Conservation (phyloP, 2,329 filamentous ascomycete genomes). For the Neocucurbitaria cava region DNA sequence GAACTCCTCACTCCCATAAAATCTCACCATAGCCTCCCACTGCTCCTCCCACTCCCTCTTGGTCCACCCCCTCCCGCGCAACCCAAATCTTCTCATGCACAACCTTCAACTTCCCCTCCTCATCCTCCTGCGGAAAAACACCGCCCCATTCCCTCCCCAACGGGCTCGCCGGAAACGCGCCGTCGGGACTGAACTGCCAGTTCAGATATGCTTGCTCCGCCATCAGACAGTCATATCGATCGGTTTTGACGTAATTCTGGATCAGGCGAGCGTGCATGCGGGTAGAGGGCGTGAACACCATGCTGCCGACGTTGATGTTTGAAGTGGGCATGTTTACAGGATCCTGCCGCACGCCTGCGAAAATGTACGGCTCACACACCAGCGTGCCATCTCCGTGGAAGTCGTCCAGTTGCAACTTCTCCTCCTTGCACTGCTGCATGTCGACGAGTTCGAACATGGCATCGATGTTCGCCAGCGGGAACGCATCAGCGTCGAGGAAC, state of each 20-base stretch:
- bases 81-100: slow-evolving; percentile 48
- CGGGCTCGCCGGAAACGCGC: slow-evolving; percentile 34
- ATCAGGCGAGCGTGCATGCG: slow-evolving; percentile 40
- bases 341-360: slow-evolving; percentile 35
- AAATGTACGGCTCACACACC: slow-evolving; percentile 40
- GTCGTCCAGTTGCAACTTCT: slow-evolving; percentile 34
- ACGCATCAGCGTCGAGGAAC: slow-evolving; percentile 45
- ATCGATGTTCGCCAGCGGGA: slow-evolving; percentile 40
- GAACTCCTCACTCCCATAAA: slow-evolving; percentile 34
- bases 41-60: slow-evolving; percentile 32
- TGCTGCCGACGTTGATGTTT: slow-evolving; percentile 43
- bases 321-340: slow-evolving; percentile 13
- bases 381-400: slow-evolving; percentile 22
- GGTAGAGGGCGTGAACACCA: slow-evolving; percentile 40
- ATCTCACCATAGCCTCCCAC: slow-evolving; percentile 36
- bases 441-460: slow-evolving; percentile 36
- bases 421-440: slow-evolving; percentile 25
- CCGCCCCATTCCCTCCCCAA: slow-evolving; percentile 39
- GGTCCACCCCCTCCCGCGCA: slow-evolving; percentile 24
- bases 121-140: slow-evolving; percentile 32
- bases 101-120: slow-evolving; percentile 36
- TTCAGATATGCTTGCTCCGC: slow-evolving; percentile 46
- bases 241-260: slow-evolving; percentile 42
- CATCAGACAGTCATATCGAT: slow-evolving; percentile 38
- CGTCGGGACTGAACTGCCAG: slow-evolving; percentile 38